Conservation (phyloP, 768 basidiomycete species). For the Tricholoma sp. region DNA sequence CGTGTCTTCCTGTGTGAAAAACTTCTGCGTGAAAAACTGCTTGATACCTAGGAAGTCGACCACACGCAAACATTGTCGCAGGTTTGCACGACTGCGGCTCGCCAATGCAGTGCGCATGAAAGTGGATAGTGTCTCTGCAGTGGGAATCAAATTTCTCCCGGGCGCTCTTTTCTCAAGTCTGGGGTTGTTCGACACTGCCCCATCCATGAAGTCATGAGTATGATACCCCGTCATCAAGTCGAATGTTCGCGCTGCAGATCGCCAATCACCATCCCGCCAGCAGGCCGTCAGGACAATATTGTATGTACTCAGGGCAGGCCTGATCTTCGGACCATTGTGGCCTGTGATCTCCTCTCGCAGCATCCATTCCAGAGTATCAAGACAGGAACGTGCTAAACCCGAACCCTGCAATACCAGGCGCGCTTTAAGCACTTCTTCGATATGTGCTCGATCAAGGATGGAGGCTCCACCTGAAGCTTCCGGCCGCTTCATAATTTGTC, state of each 20-base stretch:
- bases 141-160: conserved; percentile 42
- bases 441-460: conserved; percentile 48
- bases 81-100: conserved; percentile 42
- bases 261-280: conserved; percentile 63
- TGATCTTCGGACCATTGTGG: conserved; percentile 39
- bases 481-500: conserved; percentile 50
- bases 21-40: conserved; percentile 27
- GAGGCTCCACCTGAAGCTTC: conserved; percentile 28
- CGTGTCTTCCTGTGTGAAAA: conserved; percentile 18
- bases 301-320: conserved; percentile 48
- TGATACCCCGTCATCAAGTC: conserved; percentile 72
- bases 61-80: conserved; percentile 61
- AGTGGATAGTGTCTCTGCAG: conserved; percentile 49
- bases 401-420: conserved; percentile 37
- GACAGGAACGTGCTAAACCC: conserved; percentile 40
- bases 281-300: conserved; percentile 61
- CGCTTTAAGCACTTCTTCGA: conserved; percentile 59
- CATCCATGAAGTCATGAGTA: conserved; percentile 48
- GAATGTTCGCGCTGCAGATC: conserved; percentile 48
- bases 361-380: conserved; percentile 68
- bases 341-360: conserved; percentile 46
- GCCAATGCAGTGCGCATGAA: conserved; percentile 56
- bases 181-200: conserved; percentile 30
- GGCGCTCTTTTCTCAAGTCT: conserved; percentile 35
- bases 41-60: conserved; percentile 39